Evolutionary conservation across 352 stramenopile species (phyloP).

Genomic region (Pythium aphanidermatum): DNA sequence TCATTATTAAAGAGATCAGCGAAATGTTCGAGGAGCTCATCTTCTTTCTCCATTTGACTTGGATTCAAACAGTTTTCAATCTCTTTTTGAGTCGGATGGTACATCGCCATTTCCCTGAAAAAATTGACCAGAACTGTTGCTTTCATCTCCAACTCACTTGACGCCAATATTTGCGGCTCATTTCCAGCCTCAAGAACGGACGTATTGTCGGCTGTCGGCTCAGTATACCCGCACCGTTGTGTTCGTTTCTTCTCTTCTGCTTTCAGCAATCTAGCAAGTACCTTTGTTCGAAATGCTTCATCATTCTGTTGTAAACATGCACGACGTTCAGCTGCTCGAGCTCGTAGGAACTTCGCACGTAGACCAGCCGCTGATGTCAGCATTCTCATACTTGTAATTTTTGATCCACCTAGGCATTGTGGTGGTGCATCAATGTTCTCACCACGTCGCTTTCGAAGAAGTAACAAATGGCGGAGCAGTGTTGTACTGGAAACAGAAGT

Average conservation of each 20-base stretch:
- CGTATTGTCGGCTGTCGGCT: neutral
- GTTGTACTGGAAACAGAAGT: slow-evolving; percentile 8
- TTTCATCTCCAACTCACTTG: slow-evolving; percentile 15
- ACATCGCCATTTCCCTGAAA: slow-evolving; percentile 48
- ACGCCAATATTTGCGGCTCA: neutral
- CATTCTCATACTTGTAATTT: slow-evolving; percentile 24
- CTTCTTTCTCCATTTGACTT: slow-evolving; percentile 20
- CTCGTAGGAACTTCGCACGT: slow-evolving; percentile 41
- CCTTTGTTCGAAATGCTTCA: slow-evolving; percentile 16
- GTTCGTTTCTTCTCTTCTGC: slow-evolving; percentile 10
- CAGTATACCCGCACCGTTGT: neutral
- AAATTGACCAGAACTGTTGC: slow-evolving; percentile 31
- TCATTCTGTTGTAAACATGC: slow-evolving; percentile 22
- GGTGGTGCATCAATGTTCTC: slow-evolving; percentile 19
- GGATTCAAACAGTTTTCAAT: too few species aligned
- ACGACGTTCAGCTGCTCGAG: slow-evolving; percentile 27
- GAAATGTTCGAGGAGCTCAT: slow-evolving; percentile 31
- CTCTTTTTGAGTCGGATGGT: slow-evolving; percentile 25
- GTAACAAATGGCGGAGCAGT: slow-evolving; percentile 33
- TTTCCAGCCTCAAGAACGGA: neutral
- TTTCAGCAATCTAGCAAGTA: slow-evolving; percentile 12
- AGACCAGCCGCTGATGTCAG: slow-evolving; percentile 30
- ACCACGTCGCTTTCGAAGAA: slow-evolving; percentile 34
- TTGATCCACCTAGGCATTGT: slow-evolving; percentile 29
- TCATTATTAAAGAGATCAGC: slow-evolving; percentile 38